phyloP scores from a whole-genome alignment of 192 early-diverging fungal species.

The Backusella psychrophila region DNA sequence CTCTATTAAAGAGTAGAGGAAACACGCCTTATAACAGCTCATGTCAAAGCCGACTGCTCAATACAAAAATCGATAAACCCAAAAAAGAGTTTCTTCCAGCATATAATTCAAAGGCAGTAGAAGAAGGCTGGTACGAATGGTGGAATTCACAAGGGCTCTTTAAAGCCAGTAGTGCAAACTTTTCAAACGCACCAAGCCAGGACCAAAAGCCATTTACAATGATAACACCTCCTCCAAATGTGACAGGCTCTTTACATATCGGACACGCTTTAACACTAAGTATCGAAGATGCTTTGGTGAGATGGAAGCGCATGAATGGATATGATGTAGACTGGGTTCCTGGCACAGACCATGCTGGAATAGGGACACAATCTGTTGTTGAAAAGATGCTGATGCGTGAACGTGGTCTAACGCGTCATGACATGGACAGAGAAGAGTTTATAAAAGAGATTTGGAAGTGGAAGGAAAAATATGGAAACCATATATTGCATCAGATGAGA shows the following conservation, averaged over 20 bases:
- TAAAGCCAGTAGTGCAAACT: constrained; percentile 28
- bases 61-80: constrained; percentile 12
- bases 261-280: constrained; percentile 91
- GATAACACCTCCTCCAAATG: constrained; percentile 94
- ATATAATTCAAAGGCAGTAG: constrained; percentile 50
- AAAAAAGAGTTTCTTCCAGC: not conserved
- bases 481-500: constrained; percentile 81
- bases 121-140: constrained; percentile 94
- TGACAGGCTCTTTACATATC: constrained; percentile 93
- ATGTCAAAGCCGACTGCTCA: not conserved
- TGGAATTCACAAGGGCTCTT: constrained; percentile 81
- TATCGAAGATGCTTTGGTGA: constrained; percentile 76
- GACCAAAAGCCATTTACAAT: constrained; percentile 67
- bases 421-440: constrained; percentile 85
- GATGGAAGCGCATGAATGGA: constrained; percentile 91
- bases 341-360: constrained; percentile 97
- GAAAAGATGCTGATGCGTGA: constrained; percentile 86
- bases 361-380: constrained; percentile 94
- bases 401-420: constrained; percentile 64
- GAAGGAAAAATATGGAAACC: constrained; percentile 74
- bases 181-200: constrained; percentile 23
- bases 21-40: not conserved
- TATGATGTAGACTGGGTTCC: constrained; percentile 88
- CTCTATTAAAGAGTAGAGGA: not conserved
- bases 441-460: constrained; percentile 85